Conservation (phyloP, 2,329 filamentous ascomycete species). For the Neonectria sp. region DNA sequence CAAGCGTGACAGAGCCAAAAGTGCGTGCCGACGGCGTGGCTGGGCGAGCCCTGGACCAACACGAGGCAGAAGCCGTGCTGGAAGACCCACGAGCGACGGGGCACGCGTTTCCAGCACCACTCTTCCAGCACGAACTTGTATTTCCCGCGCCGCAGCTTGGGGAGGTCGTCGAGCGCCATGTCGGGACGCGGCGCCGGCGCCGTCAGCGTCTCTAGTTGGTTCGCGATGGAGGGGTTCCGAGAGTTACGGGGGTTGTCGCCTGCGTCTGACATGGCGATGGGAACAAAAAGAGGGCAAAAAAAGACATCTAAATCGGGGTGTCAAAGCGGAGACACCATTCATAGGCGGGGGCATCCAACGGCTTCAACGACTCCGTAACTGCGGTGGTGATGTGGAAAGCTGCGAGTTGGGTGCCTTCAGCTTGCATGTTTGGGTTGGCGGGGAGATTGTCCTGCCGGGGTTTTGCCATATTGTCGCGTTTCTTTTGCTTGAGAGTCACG, state of each 20-base stretch:
- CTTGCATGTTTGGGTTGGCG: no score
- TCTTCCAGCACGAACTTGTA: neutral
- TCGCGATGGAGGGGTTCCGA: neutral
- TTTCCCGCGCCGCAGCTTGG: neutral
- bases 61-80: neutral
- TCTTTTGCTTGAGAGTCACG: no score
- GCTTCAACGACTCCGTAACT: neutral
- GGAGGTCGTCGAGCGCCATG: neutral
- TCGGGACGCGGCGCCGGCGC: neutral
- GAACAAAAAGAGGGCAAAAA: no score
- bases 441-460: no score
- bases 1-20: constrained; percentile 7
- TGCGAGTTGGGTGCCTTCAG: no score
- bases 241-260: neutral
- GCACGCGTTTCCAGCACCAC: neutral
- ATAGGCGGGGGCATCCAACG: no score
- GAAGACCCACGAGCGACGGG: neutral
- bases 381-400: neutral
- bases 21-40: neutral
- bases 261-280: neutral
- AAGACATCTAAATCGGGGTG: no score
- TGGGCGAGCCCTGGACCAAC: neutral
- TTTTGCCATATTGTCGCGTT: no score
- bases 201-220: neutral
- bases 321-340: no score